Base-by-base conservation (phyloP, 2,329 filamentous ascomycete species). In the Exophiala aquamarina region DNA sequence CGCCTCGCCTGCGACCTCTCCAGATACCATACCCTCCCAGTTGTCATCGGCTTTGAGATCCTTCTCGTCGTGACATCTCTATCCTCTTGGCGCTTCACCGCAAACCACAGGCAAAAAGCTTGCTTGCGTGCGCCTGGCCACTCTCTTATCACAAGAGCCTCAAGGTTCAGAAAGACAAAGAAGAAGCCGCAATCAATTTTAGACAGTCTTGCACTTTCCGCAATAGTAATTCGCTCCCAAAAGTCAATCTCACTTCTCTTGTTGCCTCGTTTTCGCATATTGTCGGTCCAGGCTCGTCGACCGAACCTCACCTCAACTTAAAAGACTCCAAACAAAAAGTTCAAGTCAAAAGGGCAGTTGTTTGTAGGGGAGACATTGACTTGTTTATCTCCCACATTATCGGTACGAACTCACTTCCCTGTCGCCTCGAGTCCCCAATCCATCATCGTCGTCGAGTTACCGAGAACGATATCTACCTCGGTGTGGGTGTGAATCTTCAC, bases 351-450 rank as follows among this genome's bases (percentile, higher is more conserved):
- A 52, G 41, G 49, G 49, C 52, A 55, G 52, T 55, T 45, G 52
- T 46, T 70, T 74, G 76, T 76, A 75, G 89, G 89, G 87, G 90
- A 95, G 86, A 90, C 90, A 95, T 95, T 95, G 72, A 85, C 70
- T 95, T 95, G 90, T 95, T 89, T 76, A 87, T 95, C 90, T 95
- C 89, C 87, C 81, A 72, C 80, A 79, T n/a, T 52, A 69, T 80
- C 68, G 78, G 74, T 77, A 77, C 69, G 72, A 55, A 52, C 18
- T 23, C 42, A 41, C 26, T 37, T 50, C 48, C 40, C 19, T 13
- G 9, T 11, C 17, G 26, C 33, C 43, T 42, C 47, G 40, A 40
- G 31, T 40, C 32, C 32, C 15, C 31, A 38, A 38, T 28, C 19
- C 40, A 14, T 23, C 34, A 31, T 50, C 49, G 41, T 49, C 37